These are phyloP conservation scores for Phoenix dactylifera DNA, from an alignment of 176 grass and related monocot genomes.

Conservation along the genomic window DNA sequence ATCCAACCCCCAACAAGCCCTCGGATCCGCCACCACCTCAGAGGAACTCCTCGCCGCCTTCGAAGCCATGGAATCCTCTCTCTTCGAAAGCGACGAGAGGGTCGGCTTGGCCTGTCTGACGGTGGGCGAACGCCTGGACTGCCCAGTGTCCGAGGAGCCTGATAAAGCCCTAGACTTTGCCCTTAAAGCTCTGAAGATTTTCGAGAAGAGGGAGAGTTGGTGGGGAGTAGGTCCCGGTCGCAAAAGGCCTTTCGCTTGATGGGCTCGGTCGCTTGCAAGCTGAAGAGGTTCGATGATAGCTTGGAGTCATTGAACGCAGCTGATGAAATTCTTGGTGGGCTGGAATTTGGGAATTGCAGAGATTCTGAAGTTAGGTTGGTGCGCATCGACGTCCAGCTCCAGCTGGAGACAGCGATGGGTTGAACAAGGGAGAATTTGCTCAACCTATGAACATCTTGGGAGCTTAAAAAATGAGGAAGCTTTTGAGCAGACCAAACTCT, in stretches of 20 bases:
- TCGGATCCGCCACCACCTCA: slow-evolving; percentile 8
- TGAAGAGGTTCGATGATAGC: slow-evolving; percentile 32
- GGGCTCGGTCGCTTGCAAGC: slow-evolving; percentile 34
- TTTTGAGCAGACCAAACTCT: slow-evolving; percentile 43
- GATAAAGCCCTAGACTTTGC: slow-evolving; percentile 40
- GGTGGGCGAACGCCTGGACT: slow-evolving; percentile 31
- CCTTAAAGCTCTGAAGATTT: slow-evolving; percentile 34
- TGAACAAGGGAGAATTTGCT: slow-evolving; percentile 43
- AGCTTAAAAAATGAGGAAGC: slow-evolving; percentile 53
- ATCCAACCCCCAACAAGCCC: slow-evolving; percentile 31
- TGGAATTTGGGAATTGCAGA: slow-evolving; percentile 9
- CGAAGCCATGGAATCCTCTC: slow-evolving; percentile 14
- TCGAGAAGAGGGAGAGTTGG: slow-evolving; percentile 31
- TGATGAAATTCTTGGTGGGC: slow-evolving; percentile 30
- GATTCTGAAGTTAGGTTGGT: slow-evolving; percentile 26
- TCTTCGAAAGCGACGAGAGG: slow-evolving; percentile 12
- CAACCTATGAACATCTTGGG: slow-evolving; percentile 30
- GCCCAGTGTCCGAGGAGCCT: slow-evolving; percentile 16
- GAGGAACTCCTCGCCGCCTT: slow-evolving; percentile 9
- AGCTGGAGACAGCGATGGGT: slow-evolving; percentile 51
- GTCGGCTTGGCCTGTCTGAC: slow-evolving; percentile 22
- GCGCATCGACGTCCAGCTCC: slow-evolving; percentile 32
- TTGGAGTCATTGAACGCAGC: slow-evolving; percentile 54
- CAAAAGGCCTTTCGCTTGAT: slow-evolving; percentile 42
- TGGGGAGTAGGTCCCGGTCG: slow-evolving; percentile 51